A percentile compares a stretch with the other conserved stretches of the same genome.
phyloP scores from a whole-genome alignment of 2,329 filamentous ascomycete species.

The Lecanicillium sp. region DNA sequence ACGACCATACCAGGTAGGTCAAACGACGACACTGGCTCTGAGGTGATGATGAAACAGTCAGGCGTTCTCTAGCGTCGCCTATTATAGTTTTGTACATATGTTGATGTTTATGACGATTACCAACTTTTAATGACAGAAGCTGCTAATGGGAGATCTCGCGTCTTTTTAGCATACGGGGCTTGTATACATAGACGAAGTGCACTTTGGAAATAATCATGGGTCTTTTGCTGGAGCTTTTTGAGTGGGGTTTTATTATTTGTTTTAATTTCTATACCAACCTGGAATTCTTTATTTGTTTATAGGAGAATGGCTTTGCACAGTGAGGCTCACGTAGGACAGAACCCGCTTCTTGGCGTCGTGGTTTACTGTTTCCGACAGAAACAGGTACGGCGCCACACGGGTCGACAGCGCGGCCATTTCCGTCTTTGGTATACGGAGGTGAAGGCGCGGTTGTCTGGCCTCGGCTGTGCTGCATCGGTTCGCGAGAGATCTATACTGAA shows the following conservation, averaged over 20 bases:
- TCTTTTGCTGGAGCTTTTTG: not conserved
- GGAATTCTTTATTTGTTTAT: not conserved
- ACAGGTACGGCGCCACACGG: slow-evolving; percentile 5
- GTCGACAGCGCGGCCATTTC: slow-evolving; percentile 2
- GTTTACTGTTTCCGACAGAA: slow-evolving; percentile 9
- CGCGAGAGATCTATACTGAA: not conserved
- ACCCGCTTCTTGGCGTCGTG: not conserved
- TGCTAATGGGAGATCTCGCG: not conserved
- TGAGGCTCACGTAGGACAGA: not conserved
- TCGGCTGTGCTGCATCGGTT: slow-evolving; percentile 9
- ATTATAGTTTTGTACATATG: slow-evolving; percentile 12
- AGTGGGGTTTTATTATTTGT: not conserved
- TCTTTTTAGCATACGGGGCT: slow-evolving; percentile 1
- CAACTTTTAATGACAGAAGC: slow-evolving; percentile 8
- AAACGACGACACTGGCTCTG: slow-evolving; percentile 31
- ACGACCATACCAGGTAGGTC: slow-evolving; percentile 21
- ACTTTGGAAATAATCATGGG: not conserved
- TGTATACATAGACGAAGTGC: slow-evolving; percentile 2
- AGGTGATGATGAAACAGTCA: slow-evolving; percentile 22
- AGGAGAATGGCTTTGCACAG: not conserved
- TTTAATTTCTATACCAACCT: not conserved
- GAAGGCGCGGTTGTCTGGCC: not conserved
- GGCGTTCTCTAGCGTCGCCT: not conserved
- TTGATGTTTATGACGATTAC: slow-evolving; percentile 11
- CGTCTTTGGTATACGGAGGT: not conserved